Percentiles rank a stretch among this genome's conserved stretches.
Conservation (phyloP, 768 basidiomycete species). For the Crucibulum laeve region DNA sequence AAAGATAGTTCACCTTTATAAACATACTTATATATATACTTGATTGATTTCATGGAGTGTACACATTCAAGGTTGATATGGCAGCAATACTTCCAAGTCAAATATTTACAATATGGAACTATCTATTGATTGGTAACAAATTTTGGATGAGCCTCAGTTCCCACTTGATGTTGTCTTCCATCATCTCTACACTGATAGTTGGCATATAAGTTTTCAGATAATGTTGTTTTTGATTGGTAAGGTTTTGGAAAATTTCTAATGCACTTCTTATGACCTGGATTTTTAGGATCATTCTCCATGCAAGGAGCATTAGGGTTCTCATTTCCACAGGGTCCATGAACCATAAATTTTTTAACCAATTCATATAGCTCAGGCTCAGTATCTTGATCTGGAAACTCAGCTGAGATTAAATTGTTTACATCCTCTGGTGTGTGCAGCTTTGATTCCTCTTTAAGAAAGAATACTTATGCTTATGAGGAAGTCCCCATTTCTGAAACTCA, state of each 20-base stretch:
- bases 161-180: slow-evolving; percentile 15
- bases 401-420: slow-evolving; percentile 14
- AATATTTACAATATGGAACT: slow-evolving; percentile 30
- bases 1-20: no score
- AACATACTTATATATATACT: slow-evolving; percentile 47
- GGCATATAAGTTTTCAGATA: slow-evolving; percentile 16
- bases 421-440: neutral
- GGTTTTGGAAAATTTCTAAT: slow-evolving; percentile 26
- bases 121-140: slow-evolving; percentile 26
- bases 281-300: slow-evolving; percentile 34
- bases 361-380: slow-evolving; percentile 28
- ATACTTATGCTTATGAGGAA: neutral
- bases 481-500: neutral
- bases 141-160: slow-evolving; percentile 8
- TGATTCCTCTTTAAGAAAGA: neutral
- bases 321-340: slow-evolving; percentile 33
- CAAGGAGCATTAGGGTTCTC: slow-evolving; percentile 26
- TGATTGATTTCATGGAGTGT: slow-evolving; percentile 30
- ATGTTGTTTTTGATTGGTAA: slow-evolving; percentile 16
- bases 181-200: slow-evolving; percentile 20
- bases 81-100: slow-evolving; percentile 29
- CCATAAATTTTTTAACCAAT: slow-evolving; percentile 27
- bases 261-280: no score
- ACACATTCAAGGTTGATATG: slow-evolving; percentile 49
- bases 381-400: slow-evolving; percentile 30